phyloP scores from a whole-genome alignment of 2,329 filamentous ascomycete species.

The Xylariaceae sp. region DNA sequence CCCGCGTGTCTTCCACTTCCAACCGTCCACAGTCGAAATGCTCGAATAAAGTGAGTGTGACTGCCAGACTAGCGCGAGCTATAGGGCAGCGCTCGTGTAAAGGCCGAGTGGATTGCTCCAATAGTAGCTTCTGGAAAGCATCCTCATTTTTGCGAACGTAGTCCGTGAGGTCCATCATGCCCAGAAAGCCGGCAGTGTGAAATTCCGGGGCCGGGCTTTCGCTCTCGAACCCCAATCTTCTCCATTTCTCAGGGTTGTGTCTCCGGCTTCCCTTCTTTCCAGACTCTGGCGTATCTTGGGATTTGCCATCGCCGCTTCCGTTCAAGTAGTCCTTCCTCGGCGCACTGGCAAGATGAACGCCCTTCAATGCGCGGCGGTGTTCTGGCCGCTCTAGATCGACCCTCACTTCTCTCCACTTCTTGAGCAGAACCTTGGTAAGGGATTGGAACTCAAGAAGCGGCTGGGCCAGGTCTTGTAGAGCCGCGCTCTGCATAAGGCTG shows the following conservation, averaged over 20 bases:
- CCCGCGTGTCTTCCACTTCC: conserved; percentile 73
- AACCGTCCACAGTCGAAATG: conserved; percentile 91
- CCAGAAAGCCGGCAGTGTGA: conserved; percentile 78
- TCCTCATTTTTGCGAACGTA: conserved; percentile 91
- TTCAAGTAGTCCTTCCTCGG: conserved; percentile 41
- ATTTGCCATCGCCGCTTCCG: conserved; percentile 31
- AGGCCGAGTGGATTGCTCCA: conserved; percentile 79
- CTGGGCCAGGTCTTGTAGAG: conserved; percentile 83
- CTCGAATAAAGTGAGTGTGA: conserved; percentile 86
- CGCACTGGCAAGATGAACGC: conserved; percentile 77
- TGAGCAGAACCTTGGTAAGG: conserved; percentile 79
- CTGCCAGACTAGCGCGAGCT: conserved; percentile 77
- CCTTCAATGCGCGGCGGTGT: conserved; percentile 81
- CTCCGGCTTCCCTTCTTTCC: conserved; percentile 60
- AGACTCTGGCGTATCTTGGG: conserved; percentile 37
- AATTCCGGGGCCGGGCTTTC: conserved; percentile 88
- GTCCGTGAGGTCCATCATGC: conserved; percentile 96
- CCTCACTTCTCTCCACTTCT: conserved; percentile 81
- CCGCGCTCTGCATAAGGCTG: conserved; percentile 88
- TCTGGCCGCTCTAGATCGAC: conserved; percentile 85
- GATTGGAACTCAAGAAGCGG: conserved; percentile 91
- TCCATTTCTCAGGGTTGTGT: conserved; percentile 90
- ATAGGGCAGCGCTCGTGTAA: conserved; percentile 76
- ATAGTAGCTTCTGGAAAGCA: conserved; percentile 81
- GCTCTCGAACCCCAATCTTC: conserved; percentile 83